Evolutionary conservation across 2,329 filamentous ascomycete genomes (phyloP), one percentile per base, ranked within the genome.

Genomic region (Aspergillus aculeatinus): DNA sequence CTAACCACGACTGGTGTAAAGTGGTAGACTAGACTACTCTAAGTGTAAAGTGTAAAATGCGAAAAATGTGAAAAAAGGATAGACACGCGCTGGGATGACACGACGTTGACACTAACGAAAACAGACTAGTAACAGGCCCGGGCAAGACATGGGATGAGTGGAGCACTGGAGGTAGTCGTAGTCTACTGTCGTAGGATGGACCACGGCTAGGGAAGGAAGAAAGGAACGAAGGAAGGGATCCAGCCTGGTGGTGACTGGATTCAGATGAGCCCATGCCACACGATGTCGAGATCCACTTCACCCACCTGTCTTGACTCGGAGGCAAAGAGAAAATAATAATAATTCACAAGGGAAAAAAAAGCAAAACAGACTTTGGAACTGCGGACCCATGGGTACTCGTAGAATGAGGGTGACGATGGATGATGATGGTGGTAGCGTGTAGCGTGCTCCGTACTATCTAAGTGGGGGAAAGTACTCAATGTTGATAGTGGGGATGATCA

Each of bases 21-120:
- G 12, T 23, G 5, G 33, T 35, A 16, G 7, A 29, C 27, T 29
- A 29, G 27, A 29, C 27, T 29, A 29, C 27, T 10, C 27, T 29
- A 35, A 35, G 33, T 35, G 12, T 35, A 35, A 35, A 50, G 7
- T 27, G 12, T 23, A 25, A 31, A 59, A 35, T 42, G 52, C 11
- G 21, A 12, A 25, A 39, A 57, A 52, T 33, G 42, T 49, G 25
- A 51, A 49, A 27, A 58, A 44, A 9, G 16, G 39, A 44, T n/a
- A 19, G 48, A 51, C 56, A 70, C 69, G 73, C 72, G 68, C 67
- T 71, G 67, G 66, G 66, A 72, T 74, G 72, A 73, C 73, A 75
- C 72, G 70, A 74, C 72, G 70, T 74, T 75, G 72, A 74, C 71
- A 72, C 70, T 69, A 71, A 68, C 65, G 65, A 71, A 71, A 67